Percentiles rank a stretch among this genome's conserved stretches.
These are phyloP conservation scores for Immersiporthe knoxdaviesiana DNA, from an alignment of 2,329 filamentous ascomycete species.

Conservation along the genomic window DNA sequence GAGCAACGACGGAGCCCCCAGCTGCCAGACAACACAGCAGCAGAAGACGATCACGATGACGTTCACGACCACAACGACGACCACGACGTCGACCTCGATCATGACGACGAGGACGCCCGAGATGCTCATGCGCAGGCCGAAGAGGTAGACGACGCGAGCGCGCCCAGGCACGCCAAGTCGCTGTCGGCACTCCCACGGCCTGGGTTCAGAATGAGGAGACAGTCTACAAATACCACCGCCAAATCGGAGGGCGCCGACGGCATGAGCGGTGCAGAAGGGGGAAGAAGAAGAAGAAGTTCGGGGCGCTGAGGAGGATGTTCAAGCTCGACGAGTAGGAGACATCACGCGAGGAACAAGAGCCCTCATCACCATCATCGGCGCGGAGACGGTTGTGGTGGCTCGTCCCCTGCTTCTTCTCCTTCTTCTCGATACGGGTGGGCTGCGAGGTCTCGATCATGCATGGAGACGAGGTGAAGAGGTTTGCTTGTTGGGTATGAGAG, in stretches of 20 bases:
- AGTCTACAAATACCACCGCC: conserved; percentile 32
- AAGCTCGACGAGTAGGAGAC: conserved; percentile 48
- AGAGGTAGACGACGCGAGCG: conserved; percentile 23
- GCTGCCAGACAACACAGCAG: conserved; percentile 40
- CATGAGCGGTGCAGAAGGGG: conserved; percentile 27
- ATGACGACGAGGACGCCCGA: conserved; percentile 36
- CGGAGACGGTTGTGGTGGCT: background rate
- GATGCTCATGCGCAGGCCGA: conserved; percentile 43
- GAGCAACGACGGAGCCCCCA: background rate
- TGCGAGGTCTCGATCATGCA: background rate
- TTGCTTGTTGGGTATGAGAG: background rate
- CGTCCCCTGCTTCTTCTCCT: background rate
- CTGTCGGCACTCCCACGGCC: conserved; percentile 32
- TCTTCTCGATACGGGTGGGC: background rate
- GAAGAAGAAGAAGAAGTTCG: conserved; percentile 69
- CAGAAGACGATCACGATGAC: conserved; percentile 33
- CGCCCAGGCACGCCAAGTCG: conserved; percentile 22
- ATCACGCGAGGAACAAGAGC: background rate
- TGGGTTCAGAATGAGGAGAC: conserved; percentile 42
- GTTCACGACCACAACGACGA: conserved; percentile 35
- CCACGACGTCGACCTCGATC: too few relatives aligned
- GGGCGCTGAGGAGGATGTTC: conserved; percentile 67
- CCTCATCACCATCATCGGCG: background rate
- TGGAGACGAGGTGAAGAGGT: background rate
- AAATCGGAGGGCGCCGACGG: conserved; percentile 27